These are phyloP conservation scores for Lithospermum erythrorhizon DNA, from an alignment of 257 asterid genomes.

Conservation along the genomic window DNA sequence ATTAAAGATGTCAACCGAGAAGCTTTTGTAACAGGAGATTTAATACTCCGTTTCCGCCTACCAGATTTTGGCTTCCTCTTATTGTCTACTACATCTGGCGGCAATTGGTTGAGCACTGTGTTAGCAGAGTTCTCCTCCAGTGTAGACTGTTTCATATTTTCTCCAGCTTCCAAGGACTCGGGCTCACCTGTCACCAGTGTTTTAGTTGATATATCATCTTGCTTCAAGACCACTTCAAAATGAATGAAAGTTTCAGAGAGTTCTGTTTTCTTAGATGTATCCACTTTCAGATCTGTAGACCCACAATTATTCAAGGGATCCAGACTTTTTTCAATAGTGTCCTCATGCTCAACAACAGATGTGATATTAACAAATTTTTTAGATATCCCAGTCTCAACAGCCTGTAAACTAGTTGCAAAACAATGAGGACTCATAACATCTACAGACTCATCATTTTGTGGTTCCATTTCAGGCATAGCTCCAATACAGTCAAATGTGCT, in stretches of 20 bases:
- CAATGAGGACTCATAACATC: no score
- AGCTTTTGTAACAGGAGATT: slow-evolving; percentile 18
- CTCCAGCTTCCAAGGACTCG: slow-evolving; percentile 20
- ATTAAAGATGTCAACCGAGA: slow-evolving; percentile 33
- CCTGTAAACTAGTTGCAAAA: slow-evolving; percentile 3
- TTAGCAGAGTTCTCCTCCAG: slow-evolving; percentile 12
- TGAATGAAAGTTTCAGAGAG: slow-evolving; percentile 15
- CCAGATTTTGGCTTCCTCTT: slow-evolving; percentile 32
- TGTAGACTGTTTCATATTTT: slow-evolving; percentile 9
- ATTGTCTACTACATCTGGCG: slow-evolving; percentile 22
- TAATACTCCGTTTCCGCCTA: slow-evolving; percentile 15
- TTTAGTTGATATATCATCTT: slow-evolving; percentile 23
- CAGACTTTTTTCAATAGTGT: slow-evolving; percentile 21
- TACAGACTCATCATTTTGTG: slow-evolving; percentile 9
- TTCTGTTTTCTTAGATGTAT: slow-evolving; percentile 20
- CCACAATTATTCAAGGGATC: slow-evolving; percentile 21
- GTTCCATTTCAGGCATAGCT: slow-evolving; percentile 19
- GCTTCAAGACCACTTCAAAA: slow-evolving; percentile 20
- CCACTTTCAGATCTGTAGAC: slow-evolving; percentile 24
- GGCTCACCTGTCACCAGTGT: slow-evolving; percentile 19
- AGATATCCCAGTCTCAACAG: slow-evolving; percentile 17
- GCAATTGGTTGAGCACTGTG: slow-evolving; percentile 24
- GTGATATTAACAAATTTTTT: slow-evolving; percentile 23
- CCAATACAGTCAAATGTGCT: slow-evolving; percentile 26
- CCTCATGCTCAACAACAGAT: slow-evolving; percentile 21